phyloP scores from a whole-genome alignment of 2,329 filamentous ascomycete species.

The Acephala macrosclerotiorum region DNA sequence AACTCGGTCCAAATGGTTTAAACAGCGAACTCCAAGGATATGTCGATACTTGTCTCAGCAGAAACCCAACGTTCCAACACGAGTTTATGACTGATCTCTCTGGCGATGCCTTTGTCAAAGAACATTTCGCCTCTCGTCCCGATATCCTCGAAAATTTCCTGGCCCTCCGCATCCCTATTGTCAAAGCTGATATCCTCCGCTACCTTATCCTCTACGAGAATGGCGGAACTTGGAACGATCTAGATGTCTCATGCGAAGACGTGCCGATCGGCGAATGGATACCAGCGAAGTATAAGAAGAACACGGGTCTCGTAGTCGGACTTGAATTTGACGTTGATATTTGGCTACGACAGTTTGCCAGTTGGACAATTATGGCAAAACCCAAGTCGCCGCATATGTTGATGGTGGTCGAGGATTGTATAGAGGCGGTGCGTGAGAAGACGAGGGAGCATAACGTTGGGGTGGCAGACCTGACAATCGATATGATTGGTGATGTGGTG shows the following conservation, averaged over 20 bases:
- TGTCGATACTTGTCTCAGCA: constrained; percentile 43
- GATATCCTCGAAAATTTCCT: constrained; percentile 48
- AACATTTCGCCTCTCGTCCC: constrained; percentile 44
- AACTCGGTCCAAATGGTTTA: constrained; percentile 46
- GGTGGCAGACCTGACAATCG: constrained; percentile 32
- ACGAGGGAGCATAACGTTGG: constrained; percentile 27
- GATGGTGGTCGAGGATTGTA: constrained; percentile 40
- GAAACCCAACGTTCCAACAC: constrained; percentile 38
- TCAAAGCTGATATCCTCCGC: constrained; percentile 50
- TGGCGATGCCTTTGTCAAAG: constrained; percentile 40
- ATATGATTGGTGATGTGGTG: too few relatives aligned
- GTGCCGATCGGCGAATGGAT: constrained; percentile 47
- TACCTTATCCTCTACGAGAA: constrained; percentile 49
- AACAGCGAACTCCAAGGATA: constrained; percentile 39
- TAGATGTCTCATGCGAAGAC: constrained; percentile 48
- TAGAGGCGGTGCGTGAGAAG: constrained; percentile 31
- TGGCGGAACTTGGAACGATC: constrained; percentile 50
- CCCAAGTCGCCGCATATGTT: constrained; percentile 37
- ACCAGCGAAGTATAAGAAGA: constrained; percentile 41
- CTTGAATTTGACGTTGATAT: constrained; percentile 46
- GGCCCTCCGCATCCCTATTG: constrained; percentile 45
- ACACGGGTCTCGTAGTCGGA: constrained; percentile 46
- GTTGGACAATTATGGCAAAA: constrained; percentile 43
- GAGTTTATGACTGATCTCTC: constrained; percentile 40
- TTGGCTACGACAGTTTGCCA: constrained; percentile 37